Percentiles rank a stretch among this genome's conserved stretches.
Evolutionary conservation across 495 filamentous ascomycete genomes (phyloP).

Genomic region (Hyaloscypha hepaticicola): DNA sequence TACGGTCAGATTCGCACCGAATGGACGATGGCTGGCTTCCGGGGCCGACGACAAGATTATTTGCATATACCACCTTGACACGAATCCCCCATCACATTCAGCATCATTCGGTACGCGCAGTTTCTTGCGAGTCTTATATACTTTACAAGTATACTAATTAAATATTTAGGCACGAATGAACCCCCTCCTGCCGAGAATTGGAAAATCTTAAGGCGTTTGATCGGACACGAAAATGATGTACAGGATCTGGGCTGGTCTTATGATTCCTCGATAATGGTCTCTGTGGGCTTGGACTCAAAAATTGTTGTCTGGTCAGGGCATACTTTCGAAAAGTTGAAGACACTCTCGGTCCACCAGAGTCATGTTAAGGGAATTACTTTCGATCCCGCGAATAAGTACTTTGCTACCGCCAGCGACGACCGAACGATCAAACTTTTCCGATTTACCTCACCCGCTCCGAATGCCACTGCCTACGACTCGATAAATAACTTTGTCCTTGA

Average conservation of each 20-base stretch:
- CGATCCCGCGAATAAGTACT: constrained; percentile 98
- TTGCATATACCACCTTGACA: constrained; percentile 89
- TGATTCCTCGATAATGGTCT: constrained; percentile 93
- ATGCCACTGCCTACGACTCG: constrained; percentile 90
- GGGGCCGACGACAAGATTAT: constrained; percentile 98
- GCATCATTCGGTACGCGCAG: constrained; percentile 66
- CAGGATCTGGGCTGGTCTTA: constrained; percentile 97
- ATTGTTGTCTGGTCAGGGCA: constrained; percentile 97
- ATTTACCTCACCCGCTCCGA: constrained; percentile 87
- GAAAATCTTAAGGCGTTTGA: constrained; percentile 87
- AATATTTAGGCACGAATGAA: constrained; percentile 73
- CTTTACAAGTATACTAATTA: constrained; percentile 18
- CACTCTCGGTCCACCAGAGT: constrained; percentile 83
- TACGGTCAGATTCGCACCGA: constrained; percentile 91
- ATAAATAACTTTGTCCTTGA: constrained; percentile 93
- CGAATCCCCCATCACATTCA: constrained; percentile 69
- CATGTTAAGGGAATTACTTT: constrained; percentile 99
- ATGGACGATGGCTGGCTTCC: constrained; percentile 89
- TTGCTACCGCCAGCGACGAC: constrained; percentile 96
- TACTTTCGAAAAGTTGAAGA: constrained; percentile 97
- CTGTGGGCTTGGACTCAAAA: constrained; percentile 95
- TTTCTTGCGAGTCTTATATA: constrained; percentile 11
- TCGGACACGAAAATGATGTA: constrained; percentile 97
- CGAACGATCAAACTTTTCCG: constrained; percentile 95
- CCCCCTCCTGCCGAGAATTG: constrained; percentile 93